phyloP scores from a whole-genome alignment of 495 filamentous ascomycete genomes.

The Xylaria palmicola region DNA sequence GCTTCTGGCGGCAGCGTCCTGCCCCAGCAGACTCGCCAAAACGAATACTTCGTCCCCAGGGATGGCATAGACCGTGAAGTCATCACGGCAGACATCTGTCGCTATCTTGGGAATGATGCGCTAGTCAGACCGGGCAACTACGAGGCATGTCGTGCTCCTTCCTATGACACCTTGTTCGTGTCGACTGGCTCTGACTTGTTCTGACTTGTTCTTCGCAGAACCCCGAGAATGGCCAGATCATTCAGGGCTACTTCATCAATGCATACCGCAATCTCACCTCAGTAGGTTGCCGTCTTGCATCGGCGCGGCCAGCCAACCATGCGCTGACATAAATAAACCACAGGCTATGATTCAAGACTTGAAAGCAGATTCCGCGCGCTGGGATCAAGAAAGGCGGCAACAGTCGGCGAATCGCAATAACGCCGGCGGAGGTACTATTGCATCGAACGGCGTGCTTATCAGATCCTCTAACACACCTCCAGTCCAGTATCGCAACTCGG shows the following conservation, averaged over 20 bases:
- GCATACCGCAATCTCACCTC: slow-evolving; percentile 85
- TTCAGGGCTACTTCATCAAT: slow-evolving; percentile 78
- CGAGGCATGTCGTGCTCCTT: slow-evolving; percentile 54
- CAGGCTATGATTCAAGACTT: slow-evolving; percentile 89
- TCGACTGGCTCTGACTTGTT: slow-evolving; percentile 25
- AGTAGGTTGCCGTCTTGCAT: slow-evolving; percentile 52
- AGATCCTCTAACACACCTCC: slow-evolving; percentile 58
- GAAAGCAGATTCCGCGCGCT: slow-evolving; percentile 76
- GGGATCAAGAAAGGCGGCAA: slow-evolving; percentile 69
- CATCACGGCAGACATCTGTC: slow-evolving; percentile 92
- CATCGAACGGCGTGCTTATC: slow-evolving; percentile 50
- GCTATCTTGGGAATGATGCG: slow-evolving; percentile 89
- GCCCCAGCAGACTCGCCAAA: slow-evolving; percentile 56
- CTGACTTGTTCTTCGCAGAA: slow-evolving; percentile 26
- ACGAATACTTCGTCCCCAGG: slow-evolving; percentile 84
- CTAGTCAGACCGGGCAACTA: slow-evolving; percentile 81
- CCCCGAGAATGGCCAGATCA: slow-evolving; percentile 56
- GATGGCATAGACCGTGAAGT: slow-evolving; percentile 92
- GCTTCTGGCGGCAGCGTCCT: slow-evolving; percentile 27
- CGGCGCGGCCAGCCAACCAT: slow-evolving; percentile 1
- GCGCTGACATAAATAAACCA: slow-evolving; percentile 16
- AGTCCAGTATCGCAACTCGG: slow-evolving; percentile 54
- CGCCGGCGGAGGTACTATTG: slow-evolving; percentile 56
- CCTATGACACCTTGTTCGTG: background rate
- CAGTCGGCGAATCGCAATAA: slow-evolving; percentile 43